Evolutionary conservation across 179 eudicot genomes (phyloP).

Genomic region (Gypsophila paniculata): DNA sequence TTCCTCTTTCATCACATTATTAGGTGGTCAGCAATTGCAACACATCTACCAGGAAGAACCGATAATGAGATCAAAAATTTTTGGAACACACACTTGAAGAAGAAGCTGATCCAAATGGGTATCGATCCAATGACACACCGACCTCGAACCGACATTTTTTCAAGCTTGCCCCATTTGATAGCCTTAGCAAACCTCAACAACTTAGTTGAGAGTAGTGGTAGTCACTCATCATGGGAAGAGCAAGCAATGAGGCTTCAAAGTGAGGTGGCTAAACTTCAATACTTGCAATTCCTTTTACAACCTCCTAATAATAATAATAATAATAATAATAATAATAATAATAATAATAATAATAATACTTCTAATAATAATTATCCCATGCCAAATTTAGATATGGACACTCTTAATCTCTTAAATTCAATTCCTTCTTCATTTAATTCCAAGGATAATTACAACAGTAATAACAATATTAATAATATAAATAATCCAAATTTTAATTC

Average conservation of each 20-base stretch:
- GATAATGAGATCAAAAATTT: conserved; percentile 87
- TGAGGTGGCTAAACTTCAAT: conserved; percentile 70
- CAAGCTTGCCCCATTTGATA: conserved; percentile 76
- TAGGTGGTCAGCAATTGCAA: conserved; percentile 90
- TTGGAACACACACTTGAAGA: conserved; percentile 92
- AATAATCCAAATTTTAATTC: conserved; percentile 5
- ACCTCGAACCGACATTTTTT: conserved; percentile 76
- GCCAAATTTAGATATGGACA: conserved; percentile 40
- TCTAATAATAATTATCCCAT: conserved; percentile 16
- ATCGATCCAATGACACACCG: conserved; percentile 88
- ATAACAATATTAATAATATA: conserved; percentile 7
- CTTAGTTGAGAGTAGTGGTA: conserved; percentile 35
- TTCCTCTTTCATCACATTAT: background rate
- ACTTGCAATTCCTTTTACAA: conserved; percentile 55
- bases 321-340: conserved; percentile 8
- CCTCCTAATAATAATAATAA: conserved; percentile 25
- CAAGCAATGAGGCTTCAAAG: conserved; percentile 63
- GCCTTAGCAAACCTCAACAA: conserved; percentile 76
- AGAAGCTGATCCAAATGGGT: conserved; percentile 85
- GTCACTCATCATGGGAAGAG: conserved; percentile 62
- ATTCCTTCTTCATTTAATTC: conserved; percentile 28
- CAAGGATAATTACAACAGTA: conserved; percentile 1
- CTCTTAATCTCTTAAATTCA: conserved; percentile 38
- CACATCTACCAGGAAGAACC: conserved; percentile 75
- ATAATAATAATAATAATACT: too few species aligned